These are phyloP conservation scores for Wickerhamomyces ciferrii DNA, from an alignment of 805 yeast genomes.

Conservation along the genomic window DNA sequence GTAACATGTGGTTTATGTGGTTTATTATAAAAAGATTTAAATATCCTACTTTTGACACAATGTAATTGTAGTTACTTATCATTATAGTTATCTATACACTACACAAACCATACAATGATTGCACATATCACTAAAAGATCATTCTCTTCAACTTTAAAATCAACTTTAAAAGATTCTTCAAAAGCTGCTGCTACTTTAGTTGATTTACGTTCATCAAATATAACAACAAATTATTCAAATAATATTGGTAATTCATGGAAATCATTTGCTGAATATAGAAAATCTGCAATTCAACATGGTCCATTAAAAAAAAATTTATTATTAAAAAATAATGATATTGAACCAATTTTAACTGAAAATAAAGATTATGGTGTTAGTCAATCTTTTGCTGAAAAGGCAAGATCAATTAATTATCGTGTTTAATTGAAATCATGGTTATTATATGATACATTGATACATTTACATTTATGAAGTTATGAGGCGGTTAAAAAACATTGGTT, in stretches of 20 bases:
- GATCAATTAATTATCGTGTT: constrained; percentile 18
- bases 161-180: constrained; percentile 13
- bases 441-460: no score
- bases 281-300: constrained; percentile 31
- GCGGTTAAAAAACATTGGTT: not conserved
- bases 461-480: not conserved
- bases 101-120: not conserved
- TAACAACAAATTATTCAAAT: constrained; percentile 3
- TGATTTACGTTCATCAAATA: constrained; percentile 7
- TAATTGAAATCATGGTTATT: constrained; percentile 1
- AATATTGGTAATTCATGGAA: constrained; percentile 27
- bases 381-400: constrained; percentile 16
- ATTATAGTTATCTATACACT: not conserved
- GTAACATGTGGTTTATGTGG: not conserved
- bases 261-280: constrained; percentile 32
- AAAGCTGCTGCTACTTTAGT: constrained; percentile 12
- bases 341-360: constrained; percentile 15
- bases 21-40: not conserved
- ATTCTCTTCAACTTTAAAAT: not conserved
- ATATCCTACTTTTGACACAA: not conserved
- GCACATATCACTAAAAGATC: not conserved
- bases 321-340: not conserved
- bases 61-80: not conserved
- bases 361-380: constrained; percentile 21
- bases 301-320: constrained; percentile 23